These are phyloP conservation scores for Tolypocladium inflatum DNA, from an alignment of 2,329 filamentous ascomycete species.

Conservation along the genomic window DNA sequence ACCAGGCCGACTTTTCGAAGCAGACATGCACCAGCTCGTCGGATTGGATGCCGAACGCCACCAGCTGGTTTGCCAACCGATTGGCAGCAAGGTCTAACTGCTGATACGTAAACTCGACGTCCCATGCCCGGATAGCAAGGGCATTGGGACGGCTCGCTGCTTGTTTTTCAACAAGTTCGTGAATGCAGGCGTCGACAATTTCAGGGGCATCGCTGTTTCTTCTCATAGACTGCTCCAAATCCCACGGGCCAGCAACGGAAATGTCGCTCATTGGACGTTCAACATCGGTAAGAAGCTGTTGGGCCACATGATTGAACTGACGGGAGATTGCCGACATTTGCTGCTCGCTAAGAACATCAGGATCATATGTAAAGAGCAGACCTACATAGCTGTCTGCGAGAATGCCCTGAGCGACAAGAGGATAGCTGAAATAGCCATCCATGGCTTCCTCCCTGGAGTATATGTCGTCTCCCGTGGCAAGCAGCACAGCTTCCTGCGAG, in stretches of 20 bases:
- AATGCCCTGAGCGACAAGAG: neutral
- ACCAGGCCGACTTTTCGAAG: constrained; percentile 2
- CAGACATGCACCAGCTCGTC: neutral
- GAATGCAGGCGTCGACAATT: neutral
- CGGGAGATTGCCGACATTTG: neutral
- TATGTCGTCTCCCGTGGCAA: neutral
- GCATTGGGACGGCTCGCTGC: constrained; percentile 9
- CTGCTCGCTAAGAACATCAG: neutral
- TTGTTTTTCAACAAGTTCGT: neutral
- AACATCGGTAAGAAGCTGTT: neutral
- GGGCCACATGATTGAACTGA: neutral
- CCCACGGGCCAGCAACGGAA: neutral
- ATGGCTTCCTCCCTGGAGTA: neutral
- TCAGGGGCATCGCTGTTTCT: neutral
- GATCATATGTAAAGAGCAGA: neutral
- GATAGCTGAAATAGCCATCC: neutral
- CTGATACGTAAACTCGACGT: constrained; percentile 27
- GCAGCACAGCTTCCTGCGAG: neutral
- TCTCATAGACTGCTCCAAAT: neutral
- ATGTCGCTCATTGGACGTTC: neutral
- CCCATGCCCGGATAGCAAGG: constrained; percentile 30
- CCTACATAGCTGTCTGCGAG: neutral
- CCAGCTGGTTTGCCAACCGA: constrained; percentile 3
- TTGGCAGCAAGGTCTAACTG: constrained; percentile 14
- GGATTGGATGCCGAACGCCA: constrained; percentile 12